phyloP scores from a whole-genome alignment of 129 eudicot species.

The Ambrosia trifida region DNA sequence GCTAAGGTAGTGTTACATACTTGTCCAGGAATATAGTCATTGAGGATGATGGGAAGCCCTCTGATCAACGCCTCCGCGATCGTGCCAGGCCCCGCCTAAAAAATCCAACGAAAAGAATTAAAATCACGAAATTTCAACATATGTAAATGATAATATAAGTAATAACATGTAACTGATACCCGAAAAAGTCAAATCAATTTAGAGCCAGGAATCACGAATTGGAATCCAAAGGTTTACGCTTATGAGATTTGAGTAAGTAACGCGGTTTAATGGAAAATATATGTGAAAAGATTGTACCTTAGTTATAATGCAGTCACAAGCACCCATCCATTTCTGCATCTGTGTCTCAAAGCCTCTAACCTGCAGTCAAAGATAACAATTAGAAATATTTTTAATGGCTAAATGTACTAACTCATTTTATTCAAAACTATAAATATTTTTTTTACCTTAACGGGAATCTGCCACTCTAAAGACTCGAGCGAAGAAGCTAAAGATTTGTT shows the following conservation, averaged over 20 bases:
- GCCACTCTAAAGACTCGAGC: slow-evolving; percentile 71
- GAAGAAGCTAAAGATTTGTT: slow-evolving; percentile 65
- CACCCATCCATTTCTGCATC: slow-evolving; percentile 98
- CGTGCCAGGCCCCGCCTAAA: slow-evolving; percentile 96
- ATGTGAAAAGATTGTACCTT: slow-evolving; percentile 50
- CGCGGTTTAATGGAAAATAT: slow-evolving; percentile 1
- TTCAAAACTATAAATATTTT: not conserved
- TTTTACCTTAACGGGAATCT: slow-evolving; percentile 83
- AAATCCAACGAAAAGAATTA: not conserved
- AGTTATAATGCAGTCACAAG: slow-evolving; percentile 94
- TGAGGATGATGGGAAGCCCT: slow-evolving; percentile 96
- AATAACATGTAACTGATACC: too few species aligned
- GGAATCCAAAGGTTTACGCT: not conserved
- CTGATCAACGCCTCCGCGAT: slow-evolving; percentile 94
- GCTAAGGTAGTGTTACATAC: slow-evolving; percentile 40
- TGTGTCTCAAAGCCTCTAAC: slow-evolving; percentile 88
- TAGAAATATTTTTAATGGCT: not conserved
- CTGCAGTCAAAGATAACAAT: slow-evolving; percentile 35
- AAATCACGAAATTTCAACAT: not conserved
- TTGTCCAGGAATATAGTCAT: slow-evolving; percentile 98
- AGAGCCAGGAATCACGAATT: not conserved
- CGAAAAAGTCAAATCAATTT: not conserved
- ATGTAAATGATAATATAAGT: too few species aligned
- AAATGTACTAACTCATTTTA: not conserved
- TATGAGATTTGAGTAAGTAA: not conserved